These are phyloP conservation scores for Xerocomellus intermedius DNA, from an alignment of 768 basidiomycete genomes.

Conservation along the genomic window DNA sequence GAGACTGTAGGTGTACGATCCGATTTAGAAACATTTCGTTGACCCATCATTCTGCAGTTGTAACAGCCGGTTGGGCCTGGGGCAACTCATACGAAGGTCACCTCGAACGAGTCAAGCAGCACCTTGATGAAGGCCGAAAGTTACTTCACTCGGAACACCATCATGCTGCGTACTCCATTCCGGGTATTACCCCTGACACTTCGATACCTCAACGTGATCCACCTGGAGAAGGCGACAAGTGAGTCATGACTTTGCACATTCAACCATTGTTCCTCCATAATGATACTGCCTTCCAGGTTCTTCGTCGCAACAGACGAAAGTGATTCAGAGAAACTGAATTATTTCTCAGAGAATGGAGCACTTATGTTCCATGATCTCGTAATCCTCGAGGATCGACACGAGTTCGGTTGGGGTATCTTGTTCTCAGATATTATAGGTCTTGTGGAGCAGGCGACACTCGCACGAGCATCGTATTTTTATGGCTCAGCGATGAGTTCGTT, in stretches of 20 bases:
- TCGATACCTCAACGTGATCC: slow-evolving; percentile 15
- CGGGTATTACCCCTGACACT: slow-evolving; percentile 11
- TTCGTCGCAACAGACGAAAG: slow-evolving; percentile 40
- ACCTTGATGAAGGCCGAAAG: slow-evolving; percentile 29
- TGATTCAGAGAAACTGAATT: slow-evolving; percentile 27
- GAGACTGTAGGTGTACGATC: slow-evolving; percentile 33
- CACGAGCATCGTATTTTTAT: slow-evolving; percentile 37
- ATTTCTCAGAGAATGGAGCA: slow-evolving; percentile 34
- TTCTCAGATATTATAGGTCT: slow-evolving; percentile 41
- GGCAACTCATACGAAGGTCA: slow-evolving; percentile 31
- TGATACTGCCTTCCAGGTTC: slow-evolving; percentile 16
- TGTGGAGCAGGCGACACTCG: slow-evolving; percentile 40
- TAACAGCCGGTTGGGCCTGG: slow-evolving; percentile 34
- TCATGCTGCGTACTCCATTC: slow-evolving; percentile 16
- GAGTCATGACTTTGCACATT: not conserved
- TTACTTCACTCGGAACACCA: slow-evolving; percentile 22
- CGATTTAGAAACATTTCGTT: not conserved
- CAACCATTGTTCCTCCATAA: not conserved
- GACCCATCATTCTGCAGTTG: slow-evolving; percentile 15
- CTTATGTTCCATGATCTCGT: slow-evolving; percentile 40
- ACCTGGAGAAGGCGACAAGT: slow-evolving; percentile 20
- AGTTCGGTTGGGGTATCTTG: slow-evolving; percentile 40
- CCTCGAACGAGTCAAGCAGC: slow-evolving; percentile 31
- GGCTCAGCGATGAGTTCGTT: slow-evolving; percentile 39
- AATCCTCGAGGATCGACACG: slow-evolving; percentile 37